Base-by-base conservation (phyloP, 345 rosid species). In the Eucalyptus marginata region DNA sequence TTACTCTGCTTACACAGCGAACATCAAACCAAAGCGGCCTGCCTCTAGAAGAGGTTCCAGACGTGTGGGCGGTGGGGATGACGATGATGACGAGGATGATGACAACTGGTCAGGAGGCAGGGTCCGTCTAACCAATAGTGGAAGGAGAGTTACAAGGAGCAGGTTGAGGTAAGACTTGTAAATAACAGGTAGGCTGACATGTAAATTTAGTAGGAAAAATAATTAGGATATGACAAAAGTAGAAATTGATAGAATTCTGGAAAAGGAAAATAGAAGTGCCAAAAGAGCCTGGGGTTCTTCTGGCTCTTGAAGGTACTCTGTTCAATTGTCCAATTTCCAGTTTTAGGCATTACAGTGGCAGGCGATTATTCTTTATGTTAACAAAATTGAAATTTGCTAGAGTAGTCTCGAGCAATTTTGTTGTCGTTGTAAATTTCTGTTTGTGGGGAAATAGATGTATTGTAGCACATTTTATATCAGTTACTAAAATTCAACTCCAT, bases 11-110 rank as follows among this genome's bases (percentile, higher is more conserved):
- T 98, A 95, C 92, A 96, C 99, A 62, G 93, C 99, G 50, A 98
- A 90, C 92, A 93, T 96, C 84, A 98, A 98, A 92, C 93, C 96
- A 90, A 98, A 97, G 89, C 95, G 99, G 1, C 95, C 96, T 29
- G 90, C 94, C 84, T 93, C 95, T 1, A 90, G 91, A 52, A 93
- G 94, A 89, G 95, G 92, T 79, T 88, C 93, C 29, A 94, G 89
- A 91, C 66, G 90, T 7, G 90, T 66, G 12, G 92, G 91, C 2
- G 49, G 56, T 12, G 59, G 68, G 16, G 93, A 50, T 17, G 93
- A 89, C 25, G 92, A 93, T 13, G 94, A 93, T 3, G 95, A 95
- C 43, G 96, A 92, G 4, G 96, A 95, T 49, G 97, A 93, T 13
- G 93, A 92, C 79, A 95, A 89, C 7, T 93, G 95, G 94, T 92